A percentile compares a stretch with the other conserved stretches of the same genome.
phyloP scores from a whole-genome alignment of 305 asterid genomes.

The Plantago coronopus region DNA sequence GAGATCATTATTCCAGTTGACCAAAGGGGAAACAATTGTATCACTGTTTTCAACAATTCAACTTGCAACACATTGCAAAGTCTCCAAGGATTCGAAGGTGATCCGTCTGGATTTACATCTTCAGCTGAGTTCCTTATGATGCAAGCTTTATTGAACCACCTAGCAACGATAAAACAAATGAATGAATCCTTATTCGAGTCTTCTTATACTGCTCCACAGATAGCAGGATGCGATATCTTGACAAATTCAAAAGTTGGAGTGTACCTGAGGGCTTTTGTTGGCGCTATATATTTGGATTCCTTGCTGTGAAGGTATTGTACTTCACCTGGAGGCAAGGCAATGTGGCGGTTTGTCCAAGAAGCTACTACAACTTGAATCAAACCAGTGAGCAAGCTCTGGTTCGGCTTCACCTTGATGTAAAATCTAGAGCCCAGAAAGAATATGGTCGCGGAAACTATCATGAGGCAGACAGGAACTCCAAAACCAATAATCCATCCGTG shows the following conservation, averaged over 20 bases:
- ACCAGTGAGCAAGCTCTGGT: slow-evolving; percentile 53
- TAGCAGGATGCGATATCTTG: not conserved
- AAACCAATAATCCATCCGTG: slow-evolving; percentile 60
- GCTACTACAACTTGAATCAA: slow-evolving; percentile 43
- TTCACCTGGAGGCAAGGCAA: slow-evolving; percentile 26
- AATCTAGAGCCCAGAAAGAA: slow-evolving; percentile 50
- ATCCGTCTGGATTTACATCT: slow-evolving; percentile 43
- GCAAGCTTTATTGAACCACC: slow-evolving; percentile 66
- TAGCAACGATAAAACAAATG: slow-evolving; percentile 6
- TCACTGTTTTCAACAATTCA: slow-evolving; percentile 54
- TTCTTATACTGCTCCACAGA: not conserved
- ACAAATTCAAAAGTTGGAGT: not conserved
- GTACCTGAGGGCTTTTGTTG: slow-evolving; percentile 49
- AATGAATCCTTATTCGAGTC: not conserved
- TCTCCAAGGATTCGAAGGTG: slow-evolving; percentile 47
- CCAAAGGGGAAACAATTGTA: slow-evolving; percentile 65
- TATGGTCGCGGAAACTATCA: slow-evolving; percentile 39
- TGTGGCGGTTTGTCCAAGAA: slow-evolving; percentile 45
- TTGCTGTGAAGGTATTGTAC: slow-evolving; percentile 19
- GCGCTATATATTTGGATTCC: slow-evolving; percentile 29
- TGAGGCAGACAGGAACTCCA: slow-evolving; percentile 58
- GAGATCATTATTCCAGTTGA: slow-evolving; percentile 57
- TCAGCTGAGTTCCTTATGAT: slow-evolving; percentile 35
- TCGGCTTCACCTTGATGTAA: slow-evolving; percentile 43
- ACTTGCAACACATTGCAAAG: slow-evolving; percentile 61